Base-by-base conservation (phyloP, 768 basidiomycete genomes). In the Hirschioporus abietinus region DNA sequence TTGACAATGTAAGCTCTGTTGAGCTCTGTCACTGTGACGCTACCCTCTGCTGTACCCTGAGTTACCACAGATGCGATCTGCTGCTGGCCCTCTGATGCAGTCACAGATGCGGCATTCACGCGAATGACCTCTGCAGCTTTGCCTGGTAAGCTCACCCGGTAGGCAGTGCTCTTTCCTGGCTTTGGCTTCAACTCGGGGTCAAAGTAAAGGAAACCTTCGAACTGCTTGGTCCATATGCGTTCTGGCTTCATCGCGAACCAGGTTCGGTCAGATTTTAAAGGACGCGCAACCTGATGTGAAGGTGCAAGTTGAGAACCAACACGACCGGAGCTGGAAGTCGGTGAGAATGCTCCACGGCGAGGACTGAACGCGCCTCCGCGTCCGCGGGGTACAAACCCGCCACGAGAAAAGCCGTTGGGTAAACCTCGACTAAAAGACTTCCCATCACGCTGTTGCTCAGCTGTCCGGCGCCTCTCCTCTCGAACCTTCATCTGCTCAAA, bases 401-500 rank as follows among this genome's bases (percentile, higher is more conserved):
- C 77, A 66, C 76, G 74, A 35, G 72, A 65, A 27, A 61, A 61
- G 60, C 25, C 24, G 20, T 18, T 34, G 20, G 25, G 25, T 25
- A 8, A 34, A 18, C 60, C 60, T 12, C 60, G 24, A 17, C 1
- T 34, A 23, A 26, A 59, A n/a, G 60, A 8, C 24, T 34, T 25
- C 9, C 60, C 60, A 15, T 15, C 60, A 27, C 76, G 72, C 71
- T 77, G 77, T 71, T 73, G 69, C 9, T 69, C 69, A 60, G 73
- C 75, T 7, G 74, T 71, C 52, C 78, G 78, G 9, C 30, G 24
- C 60, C 25, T 61, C 66, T 92, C 90, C 67, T 93, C 92, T 70
- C 84, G 84, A 65, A 82, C 82, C 77, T 87, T 92, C 85, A 94
- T 85, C 78, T 96, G 92, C 75, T 94, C 92, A 69, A 89, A 96